Base-by-base conservation (phyloP, 1,139 yeast species). In the Pichia sp. region DNA sequence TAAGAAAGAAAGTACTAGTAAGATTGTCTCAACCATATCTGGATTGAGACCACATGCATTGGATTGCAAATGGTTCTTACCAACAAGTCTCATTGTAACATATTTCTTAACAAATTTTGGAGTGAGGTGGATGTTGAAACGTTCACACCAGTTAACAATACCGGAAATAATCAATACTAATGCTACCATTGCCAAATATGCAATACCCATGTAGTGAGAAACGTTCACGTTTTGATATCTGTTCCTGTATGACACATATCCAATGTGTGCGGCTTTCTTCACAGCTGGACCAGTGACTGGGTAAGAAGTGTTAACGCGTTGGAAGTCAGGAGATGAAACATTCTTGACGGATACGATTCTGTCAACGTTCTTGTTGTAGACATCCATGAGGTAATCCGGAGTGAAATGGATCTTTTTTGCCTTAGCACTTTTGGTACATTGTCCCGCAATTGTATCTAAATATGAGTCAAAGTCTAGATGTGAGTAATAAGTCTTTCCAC, bases 21-120 rank as follows among this genome's bases (percentile, higher is more conserved):
- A 59, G 7, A 74, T 42, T 0, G 77, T 53, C 55, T 81, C 93
- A 43, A 72, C 59, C 40, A 93, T 66, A 0, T 87, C 73, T 0
- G 94, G 94, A 11, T 78, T 55, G 27, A 69, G 40, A 49, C 68
- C 60, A 13, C 23, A 51, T 19, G 59, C 40, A 30, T 52, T 50
- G 37, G 64, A 59, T 30, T 64, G 60, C 30, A 68, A 64, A 47
- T 74, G 80, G 9, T 58, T 29, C 15, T 28, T 58, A 34, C 56
- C 55, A 12, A 69, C 52, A 1, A 82, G 74, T 2, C 82, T 77
- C 29, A 75, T 45, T 1, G 71, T 50, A 24, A 74, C 42, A 41
- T 63, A 47, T 37, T 60, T 63, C 56, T 78, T 68, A 51, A 60
- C 53, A 9, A 42, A 31, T 38, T 70, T 72, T 11, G 61, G 44